A percentile compares a stretch with the other conserved stretches of the same genome.
Conservation (phyloP, 1,284 basidiomycete species). For the Cerioporus squamosus region DNA sequence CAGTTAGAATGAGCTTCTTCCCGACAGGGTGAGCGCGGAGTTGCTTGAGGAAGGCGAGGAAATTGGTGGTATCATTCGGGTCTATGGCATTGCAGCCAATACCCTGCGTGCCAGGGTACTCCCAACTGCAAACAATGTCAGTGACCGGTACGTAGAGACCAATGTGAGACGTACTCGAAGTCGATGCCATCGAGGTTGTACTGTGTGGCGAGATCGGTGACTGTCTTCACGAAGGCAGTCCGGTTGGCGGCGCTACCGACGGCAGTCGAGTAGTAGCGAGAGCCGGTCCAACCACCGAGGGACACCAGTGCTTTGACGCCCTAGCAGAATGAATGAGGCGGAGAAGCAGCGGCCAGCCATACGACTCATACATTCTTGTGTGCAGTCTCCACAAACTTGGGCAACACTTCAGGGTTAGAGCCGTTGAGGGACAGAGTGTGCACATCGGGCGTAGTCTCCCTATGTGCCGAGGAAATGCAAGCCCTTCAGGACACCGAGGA, state of each 20-base stretch:
- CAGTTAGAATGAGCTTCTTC: slow-evolving; percentile 69
- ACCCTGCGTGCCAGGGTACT: slow-evolving; percentile 77
- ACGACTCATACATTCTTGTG: slow-evolving; percentile 32
- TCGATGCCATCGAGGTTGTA: slow-evolving; percentile 82
- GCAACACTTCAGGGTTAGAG: slow-evolving; percentile 29
- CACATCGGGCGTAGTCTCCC: slow-evolving; percentile 29
- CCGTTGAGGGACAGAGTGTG: slow-evolving; percentile 26
- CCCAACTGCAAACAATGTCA: slow-evolving; percentile 64
- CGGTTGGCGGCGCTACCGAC: slow-evolving; percentile 63
- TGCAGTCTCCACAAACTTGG: slow-evolving; percentile 34
- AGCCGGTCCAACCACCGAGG: slow-evolving; percentile 87
- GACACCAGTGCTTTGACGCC: slow-evolving; percentile 71
- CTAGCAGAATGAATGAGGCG: slow-evolving; percentile 31
- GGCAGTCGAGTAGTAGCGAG: slow-evolving; percentile 69
- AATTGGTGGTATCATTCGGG: slow-evolving; percentile 69
- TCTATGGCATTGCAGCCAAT: slow-evolving; percentile 75
- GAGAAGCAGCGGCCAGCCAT: neutral
- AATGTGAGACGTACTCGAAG: slow-evolving; percentile 60
- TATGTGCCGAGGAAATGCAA: slow-evolving; percentile 3
- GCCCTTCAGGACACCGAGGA: neutral
- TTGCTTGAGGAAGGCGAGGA: slow-evolving; percentile 76
- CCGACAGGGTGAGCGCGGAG: slow-evolving; percentile 65
- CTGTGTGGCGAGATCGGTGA: slow-evolving; percentile 57
- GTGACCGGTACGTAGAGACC: neutral
- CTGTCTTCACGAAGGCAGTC: slow-evolving; percentile 69